These are phyloP conservation scores for Cryptococcus sp. DNA, from an alignment of 1,284 basidiomycete genomes.

Conservation along the genomic window DNA sequence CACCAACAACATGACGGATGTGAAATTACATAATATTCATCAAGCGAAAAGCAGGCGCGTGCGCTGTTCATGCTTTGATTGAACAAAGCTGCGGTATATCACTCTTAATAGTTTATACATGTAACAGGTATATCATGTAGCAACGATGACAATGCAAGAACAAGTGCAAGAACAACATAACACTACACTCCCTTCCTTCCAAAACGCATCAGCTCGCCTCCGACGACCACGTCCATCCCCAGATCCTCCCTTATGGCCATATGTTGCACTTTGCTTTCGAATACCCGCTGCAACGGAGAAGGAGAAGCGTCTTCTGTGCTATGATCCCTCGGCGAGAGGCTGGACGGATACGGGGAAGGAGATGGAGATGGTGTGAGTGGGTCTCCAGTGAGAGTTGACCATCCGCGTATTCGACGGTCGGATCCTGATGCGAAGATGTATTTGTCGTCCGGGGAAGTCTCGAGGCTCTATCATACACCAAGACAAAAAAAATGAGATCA, in stretches of 20 bases:
- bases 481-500: neutral
- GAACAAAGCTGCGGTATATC: no score
- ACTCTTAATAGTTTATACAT: no score
- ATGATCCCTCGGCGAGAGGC: neutral
- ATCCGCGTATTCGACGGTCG: slow-evolving; percentile 38
- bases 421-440: slow-evolving; percentile 39
- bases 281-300: slow-evolving; percentile 23
- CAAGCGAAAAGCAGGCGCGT: no score
- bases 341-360: neutral
- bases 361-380: slow-evolving; percentile 7
- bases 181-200: neutral
- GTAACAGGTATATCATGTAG: no score
- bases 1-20: no score
- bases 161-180: neutral
- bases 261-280: slow-evolving; percentile 17
- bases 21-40: no score
- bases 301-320: neutral
- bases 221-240: slow-evolving; percentile 28
- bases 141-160: no score
- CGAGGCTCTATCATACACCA: slow-evolving; percentile 24
- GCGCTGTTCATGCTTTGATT: no score
- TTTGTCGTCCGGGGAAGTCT: slow-evolving; percentile 34
- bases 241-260: slow-evolving; percentile 27
- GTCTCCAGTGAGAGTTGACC: slow-evolving; percentile 37
- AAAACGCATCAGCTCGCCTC: slow-evolving; percentile 28